A percentile compares a stretch with the other conserved stretches of the same genome.
Conservation (phyloP, 108 stramenopile species). For the Nannochloropsis gaditana region DNA sequence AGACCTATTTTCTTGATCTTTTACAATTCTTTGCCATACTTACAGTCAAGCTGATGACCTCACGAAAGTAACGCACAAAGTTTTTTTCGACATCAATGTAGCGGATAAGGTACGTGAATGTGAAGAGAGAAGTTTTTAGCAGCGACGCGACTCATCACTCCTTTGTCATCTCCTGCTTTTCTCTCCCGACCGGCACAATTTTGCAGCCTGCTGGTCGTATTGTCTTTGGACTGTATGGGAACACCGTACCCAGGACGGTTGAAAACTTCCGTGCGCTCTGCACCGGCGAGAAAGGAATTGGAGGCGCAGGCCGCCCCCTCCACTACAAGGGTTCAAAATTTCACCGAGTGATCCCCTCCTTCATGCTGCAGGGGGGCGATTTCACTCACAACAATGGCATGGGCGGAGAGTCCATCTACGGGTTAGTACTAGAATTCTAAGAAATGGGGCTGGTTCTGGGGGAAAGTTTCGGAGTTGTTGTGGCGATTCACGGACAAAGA, state of each 20-base stretch:
- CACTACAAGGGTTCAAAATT: conserved; percentile 73
- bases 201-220: conserved; percentile 64
- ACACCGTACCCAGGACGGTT: conserved; percentile 78
- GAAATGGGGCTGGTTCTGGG: background rate
- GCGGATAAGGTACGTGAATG: background rate
- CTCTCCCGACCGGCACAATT: conserved; percentile 52
- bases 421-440: background rate
- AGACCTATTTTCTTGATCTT: too few relatives aligned
- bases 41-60: background rate
- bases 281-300: conserved; percentile 80
- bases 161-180: background rate
- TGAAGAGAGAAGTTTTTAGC: background rate
- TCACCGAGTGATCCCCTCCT: conserved; percentile 90
- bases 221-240: conserved; percentile 83
- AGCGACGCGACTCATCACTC: background rate
- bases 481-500: too few relatives aligned
- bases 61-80: conserved; percentile 66
- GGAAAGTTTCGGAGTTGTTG: too few relatives aligned
- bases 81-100: conserved; percentile 76
- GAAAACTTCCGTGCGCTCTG: conserved; percentile 90
- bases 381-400: conserved; percentile 84
- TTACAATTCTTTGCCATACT: background rate
- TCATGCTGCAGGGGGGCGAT: conserved; percentile 83
- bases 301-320: conserved; percentile 43
- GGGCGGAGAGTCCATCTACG: conserved; percentile 74